Conservation (phyloP, 139 green algal species). For the Ettlia oleoabundans region DNA sequence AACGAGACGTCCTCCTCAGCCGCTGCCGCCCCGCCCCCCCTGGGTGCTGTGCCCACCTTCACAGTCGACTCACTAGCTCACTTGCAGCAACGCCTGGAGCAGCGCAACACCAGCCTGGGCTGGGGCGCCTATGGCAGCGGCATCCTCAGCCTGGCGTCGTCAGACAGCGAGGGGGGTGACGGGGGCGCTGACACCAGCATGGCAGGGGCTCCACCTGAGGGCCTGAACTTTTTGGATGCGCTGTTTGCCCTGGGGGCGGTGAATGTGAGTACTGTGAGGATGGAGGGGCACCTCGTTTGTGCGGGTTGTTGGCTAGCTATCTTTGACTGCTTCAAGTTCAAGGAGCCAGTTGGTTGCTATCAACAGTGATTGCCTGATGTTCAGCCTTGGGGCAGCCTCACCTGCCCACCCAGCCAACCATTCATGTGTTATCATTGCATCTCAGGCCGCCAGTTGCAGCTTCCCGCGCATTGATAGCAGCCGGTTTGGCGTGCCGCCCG, state of each 20-base stretch:
- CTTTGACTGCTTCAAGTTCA: background rate
- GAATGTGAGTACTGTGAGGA: constrained; percentile 23
- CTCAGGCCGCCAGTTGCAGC: constrained; percentile 6
- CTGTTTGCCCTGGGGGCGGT: constrained; percentile 54
- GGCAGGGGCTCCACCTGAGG: constrained; percentile 59
- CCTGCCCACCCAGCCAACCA: no score
- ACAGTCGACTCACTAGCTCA: constrained; percentile 57
- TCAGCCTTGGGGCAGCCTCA: no score
- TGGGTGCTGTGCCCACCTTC: constrained; percentile 72
- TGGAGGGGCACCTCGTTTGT: constrained; percentile 34
- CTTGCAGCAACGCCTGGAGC: constrained; percentile 49
- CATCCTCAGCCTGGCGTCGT: background rate
- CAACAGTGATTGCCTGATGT: background rate
- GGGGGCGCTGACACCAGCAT: background rate
- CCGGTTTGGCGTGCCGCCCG: constrained; percentile 4
- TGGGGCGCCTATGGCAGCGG: constrained; percentile 18
- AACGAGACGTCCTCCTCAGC: constrained; percentile 58
- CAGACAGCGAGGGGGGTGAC: background rate
- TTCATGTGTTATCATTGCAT: background rate
- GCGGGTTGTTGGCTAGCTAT: constrained; percentile 12
- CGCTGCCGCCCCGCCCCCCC: constrained; percentile 20
- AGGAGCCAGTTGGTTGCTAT: background rate
- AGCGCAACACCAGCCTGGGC: constrained; percentile 41
- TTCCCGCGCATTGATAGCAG: constrained; percentile 14
- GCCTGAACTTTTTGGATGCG: constrained; percentile 72